phyloP scores from a whole-genome alignment of 1,139 yeast species.

The Zygosaccharomyces pseudobailii region DNA sequence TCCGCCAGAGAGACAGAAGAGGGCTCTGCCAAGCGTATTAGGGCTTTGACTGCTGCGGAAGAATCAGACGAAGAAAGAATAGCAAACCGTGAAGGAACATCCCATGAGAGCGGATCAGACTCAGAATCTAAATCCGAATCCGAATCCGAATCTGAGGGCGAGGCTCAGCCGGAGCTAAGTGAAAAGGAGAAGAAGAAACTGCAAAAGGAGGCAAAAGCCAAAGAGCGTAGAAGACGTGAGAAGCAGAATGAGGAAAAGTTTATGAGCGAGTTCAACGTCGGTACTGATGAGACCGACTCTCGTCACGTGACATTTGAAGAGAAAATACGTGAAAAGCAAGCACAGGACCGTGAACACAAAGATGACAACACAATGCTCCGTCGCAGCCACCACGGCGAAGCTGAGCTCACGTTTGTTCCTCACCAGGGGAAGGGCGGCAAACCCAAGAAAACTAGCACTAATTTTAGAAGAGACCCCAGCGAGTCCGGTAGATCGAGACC shows the following conservation, averaged over 20 bases:
- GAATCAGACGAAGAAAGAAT: conserved; percentile 75
- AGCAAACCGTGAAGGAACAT: conserved; percentile 28
- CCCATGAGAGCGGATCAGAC: conserved; percentile 4
- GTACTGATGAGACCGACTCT: conserved; percentile 24
- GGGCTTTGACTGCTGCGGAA: conserved; percentile 81
- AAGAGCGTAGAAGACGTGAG: conserved; percentile 44
- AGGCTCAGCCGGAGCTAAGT: conserved; percentile 34
- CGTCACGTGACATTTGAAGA: conserved; percentile 26
- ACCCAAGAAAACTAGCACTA: conserved; percentile 3
- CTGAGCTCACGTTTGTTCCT: conserved; percentile 69
- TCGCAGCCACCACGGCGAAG: conserved; percentile 84
- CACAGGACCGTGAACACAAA: conserved; percentile 37
- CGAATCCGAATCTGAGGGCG: conserved; percentile 37
- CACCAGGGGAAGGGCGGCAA: conserved; percentile 40
- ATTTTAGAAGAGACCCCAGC: conserved; percentile 35
- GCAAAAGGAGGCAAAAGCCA: conserved; percentile 40
- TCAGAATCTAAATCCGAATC: conserved; percentile 34
- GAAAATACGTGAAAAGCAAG: conserved; percentile 45
- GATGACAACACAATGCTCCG: conserved; percentile 47
- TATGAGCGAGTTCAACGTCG: conserved; percentile 54
- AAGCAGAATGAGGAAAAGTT: conserved; percentile 50
- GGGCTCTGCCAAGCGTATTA: conserved; percentile 44
- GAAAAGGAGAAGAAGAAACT: conserved; percentile 41
- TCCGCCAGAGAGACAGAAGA: conserved; percentile 46
- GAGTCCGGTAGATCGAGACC: conserved; percentile 69